Percentiles rank a stretch among this genome's conserved stretches.
Evolutionary conservation across 495 filamentous ascomycete species (phyloP).

Genomic region (Lepraria neglecta): DNA sequence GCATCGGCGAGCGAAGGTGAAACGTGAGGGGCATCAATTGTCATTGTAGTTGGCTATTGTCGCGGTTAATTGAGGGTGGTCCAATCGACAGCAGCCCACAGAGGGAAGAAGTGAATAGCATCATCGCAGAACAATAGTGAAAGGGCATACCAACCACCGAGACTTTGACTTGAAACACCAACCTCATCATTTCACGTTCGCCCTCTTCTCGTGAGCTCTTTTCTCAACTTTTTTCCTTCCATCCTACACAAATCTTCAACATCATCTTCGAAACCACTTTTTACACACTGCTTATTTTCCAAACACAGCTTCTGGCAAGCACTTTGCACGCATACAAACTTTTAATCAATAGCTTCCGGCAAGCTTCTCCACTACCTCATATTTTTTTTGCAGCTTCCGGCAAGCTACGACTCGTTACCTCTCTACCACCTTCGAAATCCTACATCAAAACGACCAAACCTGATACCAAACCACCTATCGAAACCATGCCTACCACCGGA

Average conservation of each 20-base stretch:
- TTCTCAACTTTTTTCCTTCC: neutral
- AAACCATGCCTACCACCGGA: slow-evolving; percentile 2
- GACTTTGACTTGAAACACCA: neutral
- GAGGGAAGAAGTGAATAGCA: slow-evolving; percentile 11
- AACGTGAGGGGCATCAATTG: neutral
- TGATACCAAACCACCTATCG: neutral
- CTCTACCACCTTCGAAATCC: neutral
- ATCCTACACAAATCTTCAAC: neutral
- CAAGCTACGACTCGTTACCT: slow-evolving; percentile 4
- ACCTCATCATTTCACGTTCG: neutral
- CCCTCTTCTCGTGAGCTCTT: neutral
- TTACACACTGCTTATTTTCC: slow-evolving; percentile 4
- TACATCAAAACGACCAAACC: neutral
- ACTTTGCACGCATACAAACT: slow-evolving; percentile 6
- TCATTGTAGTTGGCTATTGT: neutral
- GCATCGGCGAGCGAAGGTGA: neutral
- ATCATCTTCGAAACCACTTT: neutral
- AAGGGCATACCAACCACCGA: neutral
- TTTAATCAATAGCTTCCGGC: slow-evolving; percentile 15
- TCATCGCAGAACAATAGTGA: neutral
- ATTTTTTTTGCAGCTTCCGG: slow-evolving; percentile 4
- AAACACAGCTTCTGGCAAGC: slow-evolving; percentile 18
- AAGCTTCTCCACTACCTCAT: neutral
- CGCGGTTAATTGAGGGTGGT: neutral
- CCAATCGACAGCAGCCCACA: slow-evolving; percentile 5